Conservation (phyloP, 2,329 filamentous ascomycete species). For the Fusarium incarnatum region DNA sequence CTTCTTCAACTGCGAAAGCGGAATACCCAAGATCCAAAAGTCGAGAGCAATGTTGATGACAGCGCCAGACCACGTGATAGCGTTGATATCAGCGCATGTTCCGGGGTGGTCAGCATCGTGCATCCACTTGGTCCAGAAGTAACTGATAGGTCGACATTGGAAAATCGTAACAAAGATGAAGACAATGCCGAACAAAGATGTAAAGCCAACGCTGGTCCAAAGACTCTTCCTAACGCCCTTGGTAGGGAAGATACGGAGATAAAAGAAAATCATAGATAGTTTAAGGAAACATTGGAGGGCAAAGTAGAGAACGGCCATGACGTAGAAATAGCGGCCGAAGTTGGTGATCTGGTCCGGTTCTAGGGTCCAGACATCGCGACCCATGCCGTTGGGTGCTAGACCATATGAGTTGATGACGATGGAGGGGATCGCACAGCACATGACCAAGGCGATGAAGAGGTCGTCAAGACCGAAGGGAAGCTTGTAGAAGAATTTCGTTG, state of each 20-base stretch:
- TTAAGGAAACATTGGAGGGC: constrained; percentile 60
- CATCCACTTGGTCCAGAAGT: constrained; percentile 65
- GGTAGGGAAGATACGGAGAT: constrained; percentile 64
- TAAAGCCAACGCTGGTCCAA: constrained; percentile 57
- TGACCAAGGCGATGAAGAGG: constrained; percentile 49
- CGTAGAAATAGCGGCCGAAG: constrained; percentile 58
- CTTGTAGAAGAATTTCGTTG: constrained; percentile 50
- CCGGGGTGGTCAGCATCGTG: constrained; percentile 58
- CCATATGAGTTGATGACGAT: constrained; percentile 50
- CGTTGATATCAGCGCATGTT: constrained; percentile 62
- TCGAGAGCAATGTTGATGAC: constrained; percentile 65
- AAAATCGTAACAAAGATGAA: constrained; percentile 60
- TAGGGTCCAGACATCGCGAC: constrained; percentile 64
- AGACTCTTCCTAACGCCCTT: constrained; percentile 54
- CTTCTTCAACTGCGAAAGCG: constrained; percentile 57
- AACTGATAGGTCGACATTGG: constrained; percentile 63
- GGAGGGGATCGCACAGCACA: constrained; percentile 47
- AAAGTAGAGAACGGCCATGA: constrained; percentile 61
- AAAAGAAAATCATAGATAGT: constrained; percentile 65
- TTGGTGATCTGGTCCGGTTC: constrained; percentile 54
- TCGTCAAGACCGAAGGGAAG: constrained; percentile 55
- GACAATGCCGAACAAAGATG: constrained; percentile 53
- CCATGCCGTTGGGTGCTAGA: constrained; percentile 56
- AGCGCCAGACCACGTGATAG: constrained; percentile 63
- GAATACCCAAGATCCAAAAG: constrained; percentile 63